These are phyloP conservation scores for Kentomonas sorsogonicus DNA, from an alignment of 208 protist genomes.

Conservation along the genomic window DNA sequence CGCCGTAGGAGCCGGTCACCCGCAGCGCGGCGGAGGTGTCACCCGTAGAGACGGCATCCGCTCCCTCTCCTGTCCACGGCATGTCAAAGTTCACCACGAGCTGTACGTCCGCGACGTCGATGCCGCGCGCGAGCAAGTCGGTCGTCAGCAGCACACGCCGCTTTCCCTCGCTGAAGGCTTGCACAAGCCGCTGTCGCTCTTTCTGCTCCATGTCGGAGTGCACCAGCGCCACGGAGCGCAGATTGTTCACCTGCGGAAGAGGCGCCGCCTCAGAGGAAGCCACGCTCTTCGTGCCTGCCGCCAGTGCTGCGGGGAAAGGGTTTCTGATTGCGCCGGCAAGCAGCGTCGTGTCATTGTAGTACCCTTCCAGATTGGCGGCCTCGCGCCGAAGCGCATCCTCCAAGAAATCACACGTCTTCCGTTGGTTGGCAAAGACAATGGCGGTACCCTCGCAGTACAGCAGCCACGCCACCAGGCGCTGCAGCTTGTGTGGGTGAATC, in stretches of 20 bases:
- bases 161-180: constrained; percentile 91
- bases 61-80: constrained; percentile 41
- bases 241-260: constrained; percentile 28
- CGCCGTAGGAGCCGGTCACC: constrained; percentile 10
- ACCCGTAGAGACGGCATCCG: neutral
- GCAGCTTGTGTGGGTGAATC: constrained; percentile 70
- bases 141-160: constrained; percentile 97
- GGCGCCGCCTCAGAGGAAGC: no score
- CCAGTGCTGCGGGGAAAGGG: neutral
- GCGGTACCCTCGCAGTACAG: constrained; percentile 42
- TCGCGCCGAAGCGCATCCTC: constrained; percentile 57
- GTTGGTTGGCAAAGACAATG: constrained; percentile 80
- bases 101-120: constrained; percentile 94
- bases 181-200: constrained; percentile 94
- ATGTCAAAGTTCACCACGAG: constrained; percentile 99
- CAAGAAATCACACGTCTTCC: constrained; percentile 64
- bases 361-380: constrained; percentile 32
- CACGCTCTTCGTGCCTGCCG: neutral
- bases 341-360: constrained; percentile 28
- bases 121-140: constrained; percentile 91
- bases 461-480: constrained; percentile 65
- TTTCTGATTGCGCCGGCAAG: constrained; percentile 31
- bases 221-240: constrained; percentile 65
- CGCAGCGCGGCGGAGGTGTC: neutral
- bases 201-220: constrained; percentile 71